phyloP scores from a whole-genome alignment of 768 basidiomycete species.

The Chalciporus pseudorubinellus region DNA sequence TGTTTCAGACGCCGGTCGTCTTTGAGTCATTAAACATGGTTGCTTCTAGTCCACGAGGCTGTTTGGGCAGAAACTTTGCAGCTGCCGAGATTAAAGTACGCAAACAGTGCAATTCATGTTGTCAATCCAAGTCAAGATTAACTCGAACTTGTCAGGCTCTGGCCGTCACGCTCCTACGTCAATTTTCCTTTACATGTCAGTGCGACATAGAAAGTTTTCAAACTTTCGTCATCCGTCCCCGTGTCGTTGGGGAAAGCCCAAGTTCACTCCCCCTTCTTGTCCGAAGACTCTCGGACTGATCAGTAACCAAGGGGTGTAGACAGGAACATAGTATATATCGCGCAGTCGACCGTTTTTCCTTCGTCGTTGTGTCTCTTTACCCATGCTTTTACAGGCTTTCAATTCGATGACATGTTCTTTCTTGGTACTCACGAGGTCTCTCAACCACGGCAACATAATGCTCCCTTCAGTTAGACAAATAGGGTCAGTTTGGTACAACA shows the following conservation, averaged over 20 bases:
- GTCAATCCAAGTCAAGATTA: conserved; percentile 11
- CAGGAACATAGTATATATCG: not conserved
- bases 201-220: conserved; percentile 60
- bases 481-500: too few species aligned
- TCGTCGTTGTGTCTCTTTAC: not conserved
- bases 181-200: conserved; percentile 52
- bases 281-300: conserved; percentile 27
- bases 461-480: too few species aligned
- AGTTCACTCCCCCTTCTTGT: conserved; percentile 59
- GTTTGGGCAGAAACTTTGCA: conserved; percentile 60
- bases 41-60: conserved; percentile 53
- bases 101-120: conserved; percentile 10
- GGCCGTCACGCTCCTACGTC: conserved; percentile 48
- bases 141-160: conserved; percentile 31
- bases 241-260: conserved; percentile 48
- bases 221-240: conserved; percentile 63
- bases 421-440: too few species aligned
- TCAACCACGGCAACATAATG: too few species aligned
- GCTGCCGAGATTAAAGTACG: conserved; percentile 58
- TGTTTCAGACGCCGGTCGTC: not conserved
- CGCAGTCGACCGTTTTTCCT: not conserved
- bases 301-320: not conserved
- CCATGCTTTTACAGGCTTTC: not conserved
- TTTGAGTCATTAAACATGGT: conserved; percentile 14
- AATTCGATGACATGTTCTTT: not conserved